These are phyloP conservation scores for Spencermartinsiella europaea DNA, from an alignment of 805 yeast genomes.

Conservation along the genomic window DNA sequence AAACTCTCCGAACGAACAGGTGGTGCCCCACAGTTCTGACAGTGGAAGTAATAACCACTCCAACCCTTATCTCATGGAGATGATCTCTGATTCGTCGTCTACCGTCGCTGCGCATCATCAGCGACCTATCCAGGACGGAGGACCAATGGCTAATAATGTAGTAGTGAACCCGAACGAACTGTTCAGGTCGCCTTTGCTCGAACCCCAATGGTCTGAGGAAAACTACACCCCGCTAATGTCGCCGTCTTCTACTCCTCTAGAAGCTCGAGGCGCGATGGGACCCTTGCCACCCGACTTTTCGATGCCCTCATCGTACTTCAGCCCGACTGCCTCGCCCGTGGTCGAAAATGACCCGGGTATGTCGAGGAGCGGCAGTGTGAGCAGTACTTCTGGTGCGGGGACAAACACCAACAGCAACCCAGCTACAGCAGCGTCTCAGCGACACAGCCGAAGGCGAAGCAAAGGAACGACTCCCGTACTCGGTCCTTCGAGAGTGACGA, in stretches of 20 bases:
- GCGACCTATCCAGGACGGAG: neutral
- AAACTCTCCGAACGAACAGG: slow-evolving; percentile 1
- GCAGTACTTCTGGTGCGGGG: neutral
- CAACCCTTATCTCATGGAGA: neutral
- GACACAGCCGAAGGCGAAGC: slow-evolving; percentile 1
- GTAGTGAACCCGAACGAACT: slow-evolving; percentile 22
- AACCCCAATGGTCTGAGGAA: slow-evolving; percentile 38
- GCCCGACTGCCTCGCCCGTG: slow-evolving; percentile 16
- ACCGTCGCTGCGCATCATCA: neutral
- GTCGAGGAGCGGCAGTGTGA: neutral
- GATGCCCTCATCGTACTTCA: slow-evolving; percentile 22
- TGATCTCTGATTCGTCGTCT: neutral
- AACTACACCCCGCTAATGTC: slow-evolving; percentile 73
- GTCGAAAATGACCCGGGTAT: slow-evolving; percentile 1
- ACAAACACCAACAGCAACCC: no score
- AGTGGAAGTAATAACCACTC: neutral
- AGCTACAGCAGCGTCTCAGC: no score
- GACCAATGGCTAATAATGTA: neutral
- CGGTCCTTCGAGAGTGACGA: slow-evolving; percentile 14
- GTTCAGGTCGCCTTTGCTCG: slow-evolving; percentile 19
- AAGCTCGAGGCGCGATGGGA: slow-evolving; percentile 11
- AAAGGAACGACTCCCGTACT: slow-evolving; percentile 6
- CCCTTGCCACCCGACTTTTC: slow-evolving; percentile 17
- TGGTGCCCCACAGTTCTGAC: neutral
- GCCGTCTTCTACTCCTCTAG: slow-evolving; percentile 69